Conservation (phyloP, 352 stramenopile species). For the Phytophthora hibernalis region DNA sequence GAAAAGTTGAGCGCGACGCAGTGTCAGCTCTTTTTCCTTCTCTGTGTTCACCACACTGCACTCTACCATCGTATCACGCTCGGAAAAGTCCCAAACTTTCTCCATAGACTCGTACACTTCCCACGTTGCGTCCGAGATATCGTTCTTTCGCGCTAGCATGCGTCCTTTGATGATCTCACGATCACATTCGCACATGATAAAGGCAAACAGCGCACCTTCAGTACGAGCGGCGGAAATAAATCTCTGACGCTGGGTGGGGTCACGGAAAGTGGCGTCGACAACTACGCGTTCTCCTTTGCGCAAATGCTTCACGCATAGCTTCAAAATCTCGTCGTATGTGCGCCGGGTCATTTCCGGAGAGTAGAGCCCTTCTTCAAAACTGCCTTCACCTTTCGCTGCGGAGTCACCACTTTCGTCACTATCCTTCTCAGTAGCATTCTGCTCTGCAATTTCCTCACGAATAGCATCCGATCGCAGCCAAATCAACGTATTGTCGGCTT, state of each 20-base stretch:
- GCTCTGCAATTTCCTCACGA: slow-evolving; percentile 60
- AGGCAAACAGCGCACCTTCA: slow-evolving; percentile 61
- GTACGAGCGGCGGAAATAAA: slow-evolving; percentile 52
- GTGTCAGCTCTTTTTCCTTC: slow-evolving; percentile 73
- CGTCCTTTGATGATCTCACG: slow-evolving; percentile 73
- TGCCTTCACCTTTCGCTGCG: slow-evolving; percentile 22
- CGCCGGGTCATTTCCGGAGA: slow-evolving; percentile 58
- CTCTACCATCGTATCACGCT: slow-evolving; percentile 46
- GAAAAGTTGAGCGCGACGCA: slow-evolving; percentile 60
- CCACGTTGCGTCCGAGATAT: slow-evolving; percentile 76
- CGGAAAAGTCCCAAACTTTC: slow-evolving; percentile 47
- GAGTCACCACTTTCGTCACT: slow-evolving; percentile 16
- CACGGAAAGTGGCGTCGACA: slow-evolving; percentile 69
- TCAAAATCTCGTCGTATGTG: slow-evolving; percentile 75
- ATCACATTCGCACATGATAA: slow-evolving; percentile 72
- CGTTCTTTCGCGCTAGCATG: slow-evolving; percentile 64
- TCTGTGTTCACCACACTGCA: slow-evolving; percentile 69
- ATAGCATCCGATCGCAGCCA: slow-evolving; percentile 75
- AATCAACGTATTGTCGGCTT: slow-evolving; percentile 45
- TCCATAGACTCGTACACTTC: slow-evolving; percentile 76
- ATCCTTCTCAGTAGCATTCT: slow-evolving; percentile 5
- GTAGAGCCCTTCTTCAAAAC: slow-evolving; percentile 70
- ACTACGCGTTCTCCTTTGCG: slow-evolving; percentile 61
- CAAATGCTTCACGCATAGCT: slow-evolving; percentile 41
- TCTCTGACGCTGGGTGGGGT: slow-evolving; percentile 44